Evolutionary conservation across 768 basidiomycete species (phyloP).

Genomic region (Xerocomus spinulosus): DNA sequence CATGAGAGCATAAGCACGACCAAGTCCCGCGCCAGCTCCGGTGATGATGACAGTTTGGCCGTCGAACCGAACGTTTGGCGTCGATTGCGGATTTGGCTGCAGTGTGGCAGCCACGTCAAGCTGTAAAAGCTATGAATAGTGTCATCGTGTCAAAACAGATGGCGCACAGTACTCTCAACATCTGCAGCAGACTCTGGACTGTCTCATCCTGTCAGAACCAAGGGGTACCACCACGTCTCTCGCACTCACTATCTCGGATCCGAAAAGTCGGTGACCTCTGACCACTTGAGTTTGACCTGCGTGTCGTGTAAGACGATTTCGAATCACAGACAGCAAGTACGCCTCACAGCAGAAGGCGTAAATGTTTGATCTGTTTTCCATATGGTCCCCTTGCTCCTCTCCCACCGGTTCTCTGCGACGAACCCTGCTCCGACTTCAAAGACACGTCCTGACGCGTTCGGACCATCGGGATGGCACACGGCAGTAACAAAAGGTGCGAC

Average conservation of each 20-base stretch:
- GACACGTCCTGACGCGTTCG: conserved; percentile 72
- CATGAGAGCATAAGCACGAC: conserved; percentile 88
- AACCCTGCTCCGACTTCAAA: conserved; percentile 95
- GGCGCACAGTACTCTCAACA: conserved; percentile 49
- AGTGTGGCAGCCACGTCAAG: conserved; percentile 61
- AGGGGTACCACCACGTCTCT: not conserved
- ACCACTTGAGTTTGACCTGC: conserved; percentile 81
- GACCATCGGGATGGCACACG: conserved; percentile 79
- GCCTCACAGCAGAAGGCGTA: conserved; percentile 85
- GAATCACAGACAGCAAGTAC: not conserved
- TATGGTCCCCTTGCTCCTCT: conserved; percentile 78
- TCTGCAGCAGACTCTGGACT: conserved; percentile 68
- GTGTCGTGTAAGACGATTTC: not conserved
- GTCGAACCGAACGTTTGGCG: conserved; percentile 72
- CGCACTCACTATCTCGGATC: conserved; percentile 60
- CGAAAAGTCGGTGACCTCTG: conserved; percentile 74
- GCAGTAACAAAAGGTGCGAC: conserved; percentile 91
- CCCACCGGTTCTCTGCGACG: conserved; percentile 89
- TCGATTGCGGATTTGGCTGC: conserved; percentile 64
- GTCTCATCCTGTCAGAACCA: conserved; percentile 9
- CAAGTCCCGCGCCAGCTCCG: conserved; percentile 92
- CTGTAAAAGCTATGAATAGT: conserved; percentile 27
- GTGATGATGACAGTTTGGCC: conserved; percentile 92
- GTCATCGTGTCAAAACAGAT: not conserved
- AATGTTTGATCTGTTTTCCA: conserved; percentile 89